Evolutionary conservation across 2,329 filamentous ascomycete species (phyloP).

Genomic region (Cryoendolithus antarcticus): DNA sequence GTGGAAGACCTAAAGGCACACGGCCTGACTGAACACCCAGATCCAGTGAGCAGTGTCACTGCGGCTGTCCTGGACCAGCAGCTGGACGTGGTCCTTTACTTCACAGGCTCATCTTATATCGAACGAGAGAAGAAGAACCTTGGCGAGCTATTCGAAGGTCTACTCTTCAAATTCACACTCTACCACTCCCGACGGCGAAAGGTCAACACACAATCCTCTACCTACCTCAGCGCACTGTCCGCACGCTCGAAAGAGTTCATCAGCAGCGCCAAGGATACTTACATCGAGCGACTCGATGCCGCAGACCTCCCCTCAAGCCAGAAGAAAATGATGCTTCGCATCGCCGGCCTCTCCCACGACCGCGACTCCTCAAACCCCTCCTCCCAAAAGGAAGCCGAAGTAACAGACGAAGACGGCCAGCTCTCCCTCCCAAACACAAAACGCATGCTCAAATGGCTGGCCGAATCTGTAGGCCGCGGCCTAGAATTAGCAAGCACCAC

Average conservation of each 20-base stretch:
- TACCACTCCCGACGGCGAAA: constrained; percentile 85
- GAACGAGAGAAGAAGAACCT: constrained; percentile 54
- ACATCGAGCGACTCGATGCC: constrained; percentile 77
- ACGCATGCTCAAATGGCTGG: constrained; percentile 94
- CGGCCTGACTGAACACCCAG: constrained; percentile 87
- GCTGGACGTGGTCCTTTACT: constrained; percentile 55
- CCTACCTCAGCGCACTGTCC: constrained; percentile 84
- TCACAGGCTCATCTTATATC: constrained; percentile 53
- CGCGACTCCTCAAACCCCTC: constrained; percentile 33
- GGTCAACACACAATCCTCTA: constrained; percentile 51
- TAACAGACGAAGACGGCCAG: constrained; percentile 77
- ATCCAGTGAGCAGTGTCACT: constrained; percentile 77
- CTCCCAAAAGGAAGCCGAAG: constrained; percentile 66
- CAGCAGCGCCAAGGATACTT: constrained; percentile 77
- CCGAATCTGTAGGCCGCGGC: constrained; percentile 82
- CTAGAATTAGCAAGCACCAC: constrained; percentile 72
- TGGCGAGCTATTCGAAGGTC: constrained; percentile 74
- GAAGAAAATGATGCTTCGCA: constrained; percentile 76
- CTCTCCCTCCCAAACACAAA: constrained; percentile 82
- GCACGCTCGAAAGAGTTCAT: constrained; percentile 83
- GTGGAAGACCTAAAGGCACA: constrained; percentile 91
- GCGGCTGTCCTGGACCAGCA: constrained; percentile 58
- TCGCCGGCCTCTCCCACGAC: constrained; percentile 69
- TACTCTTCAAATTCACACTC: constrained; percentile 94
- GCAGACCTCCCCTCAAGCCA: constrained; percentile 80